Base-by-base conservation (phyloP, 2,329 filamentous ascomycete genomes). In the Penicillium carneum region DNA sequence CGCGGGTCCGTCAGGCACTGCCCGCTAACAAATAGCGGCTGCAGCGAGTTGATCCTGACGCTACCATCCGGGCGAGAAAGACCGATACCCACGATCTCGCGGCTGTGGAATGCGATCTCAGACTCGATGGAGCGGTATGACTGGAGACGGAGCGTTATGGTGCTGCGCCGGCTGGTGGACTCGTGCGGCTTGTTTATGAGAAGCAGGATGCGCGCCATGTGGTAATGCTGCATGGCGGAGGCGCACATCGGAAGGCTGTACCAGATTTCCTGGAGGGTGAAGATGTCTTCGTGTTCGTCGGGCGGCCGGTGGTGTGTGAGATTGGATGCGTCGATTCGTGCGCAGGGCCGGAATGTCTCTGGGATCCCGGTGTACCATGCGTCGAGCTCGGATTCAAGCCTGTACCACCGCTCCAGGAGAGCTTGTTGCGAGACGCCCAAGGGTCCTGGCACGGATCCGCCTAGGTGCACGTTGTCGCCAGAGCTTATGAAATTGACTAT, bases 191-290 rank as follows among this genome's bases (percentile, higher is more conserved):
- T 80, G 62, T 81, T 80, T 63, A 79, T 75, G 33, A 79, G 73
- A 14, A 81, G 71, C 34, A 81, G 64, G 26, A 80, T 78, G 29
- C 77, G 76, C 10, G 77, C 77, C 73, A 80, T 79, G 59, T 81
- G 77, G 58, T 80, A 81, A 64, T 80, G 79, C 62, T 81, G 79
- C 73, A 80, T 89, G 1, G 86, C 86, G 2, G 87, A 86, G 0
- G 85, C 86, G 73, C 87, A 90, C 81, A 89, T 87, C 0, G 87
- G 84, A 0, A 88, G 81, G 60, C 84, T 86, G 72, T 87, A 88
- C 86, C 87, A 90, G 12, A 88, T 81, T 69, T 88, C 85, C 0
- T 75, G 81, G 72, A 83, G 84, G 59, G 79, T 79, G 46, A 66
- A 73, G 49, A 61, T 65, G 33, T 80, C 78, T 58, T 76, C 71